A percentile compares a stretch with the other conserved stretches of the same genome.
Conservation (phyloP, 2,329 filamentous ascomycete genomes). For the Cladosporium oxysporum region DNA sequence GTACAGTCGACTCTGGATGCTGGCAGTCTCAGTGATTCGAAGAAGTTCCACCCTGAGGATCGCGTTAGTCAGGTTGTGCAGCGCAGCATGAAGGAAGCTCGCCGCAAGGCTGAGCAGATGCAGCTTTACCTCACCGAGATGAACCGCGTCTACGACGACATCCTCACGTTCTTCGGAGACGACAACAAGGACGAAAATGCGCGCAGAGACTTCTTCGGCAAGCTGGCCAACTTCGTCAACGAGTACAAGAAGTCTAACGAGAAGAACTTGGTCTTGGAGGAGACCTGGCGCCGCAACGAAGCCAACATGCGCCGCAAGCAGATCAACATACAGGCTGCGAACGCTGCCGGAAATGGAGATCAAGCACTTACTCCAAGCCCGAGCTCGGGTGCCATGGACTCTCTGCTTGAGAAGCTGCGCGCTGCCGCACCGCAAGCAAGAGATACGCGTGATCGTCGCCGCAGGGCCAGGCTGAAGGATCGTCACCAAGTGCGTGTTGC, state of each 20-base stretch:
- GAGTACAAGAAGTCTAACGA: constrained; percentile 97
- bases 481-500: constrained; percentile 86
- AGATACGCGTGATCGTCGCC: constrained; percentile 84
- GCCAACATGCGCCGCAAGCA: constrained; percentile 88
- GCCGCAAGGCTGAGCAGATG: constrained; percentile 95
- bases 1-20: constrained; percentile 89
- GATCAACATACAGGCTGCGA: constrained; percentile 63
- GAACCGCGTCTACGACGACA: constrained; percentile 86
- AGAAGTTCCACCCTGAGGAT: constrained; percentile 97
- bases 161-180: constrained; percentile 95
- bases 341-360: constrained; percentile 44
- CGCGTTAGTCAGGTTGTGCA: constrained; percentile 90
- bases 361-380: constrained; percentile 12
- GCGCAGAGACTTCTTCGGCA: constrained; percentile 92
- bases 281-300: constrained; percentile 81
- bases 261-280: constrained; percentile 85
- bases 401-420: constrained; percentile 87
- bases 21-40: constrained; percentile 92
- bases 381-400: constrained; percentile 89
- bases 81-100: constrained; percentile 92
- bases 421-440: constrained; percentile 83
- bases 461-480: constrained; percentile 86
- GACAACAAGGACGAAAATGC: constrained; percentile 89
- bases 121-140: constrained; percentile 91
- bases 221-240: constrained; percentile 82